Percentiles rank a stretch among this genome's conserved stretches.
Evolutionary conservation across 2,329 filamentous ascomycete genomes (phyloP).

Genomic region (Paracoccidioides lutzii): DNA sequence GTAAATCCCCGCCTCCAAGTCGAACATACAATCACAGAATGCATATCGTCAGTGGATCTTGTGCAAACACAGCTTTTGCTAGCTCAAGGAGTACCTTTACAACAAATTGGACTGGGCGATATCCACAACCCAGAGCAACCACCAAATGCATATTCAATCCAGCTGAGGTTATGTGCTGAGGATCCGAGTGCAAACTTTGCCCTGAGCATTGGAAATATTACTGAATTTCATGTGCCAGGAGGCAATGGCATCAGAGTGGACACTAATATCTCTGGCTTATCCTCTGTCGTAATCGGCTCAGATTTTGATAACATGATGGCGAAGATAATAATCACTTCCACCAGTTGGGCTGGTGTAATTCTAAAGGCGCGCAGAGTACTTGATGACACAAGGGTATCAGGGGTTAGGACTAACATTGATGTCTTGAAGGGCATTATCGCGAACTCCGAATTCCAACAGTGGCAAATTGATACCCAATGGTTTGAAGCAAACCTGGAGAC

Average conservation of each 20-base stretch:
- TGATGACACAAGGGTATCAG: conserved; percentile 42
- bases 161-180: conserved; percentile 47
- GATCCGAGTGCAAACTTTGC: conserved; percentile 41
- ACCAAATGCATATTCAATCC: conserved; percentile 38
- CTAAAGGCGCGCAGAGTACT: conserved; percentile 44
- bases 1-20: conserved; percentile 50
- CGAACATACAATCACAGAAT: conserved; percentile 50
- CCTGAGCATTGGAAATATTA: conserved; percentile 48
- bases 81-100: conserved; percentile 37
- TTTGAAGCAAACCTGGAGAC: conserved; percentile 37
- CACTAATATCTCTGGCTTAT: conserved; percentile 37
- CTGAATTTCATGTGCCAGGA: conserved; percentile 40
- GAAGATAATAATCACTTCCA: conserved; percentile 46
- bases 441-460: conserved; percentile 37
- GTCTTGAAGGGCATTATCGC: conserved; percentile 42
- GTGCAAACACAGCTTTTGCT: conserved; percentile 43
- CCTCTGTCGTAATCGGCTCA: conserved; percentile 35
- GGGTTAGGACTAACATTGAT: conserved; percentile 46
- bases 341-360: conserved; percentile 40
- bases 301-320: conserved; percentile 49
- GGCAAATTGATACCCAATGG: conserved; percentile 45
- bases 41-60: conserved; percentile 41
- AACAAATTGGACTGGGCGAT: conserved; percentile 23
- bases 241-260: conserved; percentile 48
- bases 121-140: conserved; percentile 20